Evolutionary conservation across 495 filamentous ascomycete species (phyloP), one percentile per base, ranked within the genome.

Genomic region (Melanomma pulvis-pyrius): DNA sequence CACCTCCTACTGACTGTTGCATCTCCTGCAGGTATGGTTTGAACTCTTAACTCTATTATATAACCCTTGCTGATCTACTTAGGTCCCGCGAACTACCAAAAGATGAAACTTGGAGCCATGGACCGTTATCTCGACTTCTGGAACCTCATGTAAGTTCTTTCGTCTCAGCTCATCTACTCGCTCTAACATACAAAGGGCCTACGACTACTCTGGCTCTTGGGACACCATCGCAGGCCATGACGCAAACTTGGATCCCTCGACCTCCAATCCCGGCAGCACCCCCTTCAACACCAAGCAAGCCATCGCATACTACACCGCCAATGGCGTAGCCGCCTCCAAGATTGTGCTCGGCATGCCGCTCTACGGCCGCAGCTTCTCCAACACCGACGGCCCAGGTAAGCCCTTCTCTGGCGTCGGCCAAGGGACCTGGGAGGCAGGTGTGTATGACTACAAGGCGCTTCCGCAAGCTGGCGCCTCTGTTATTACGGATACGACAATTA

Each of bases 311-410:
- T 96, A 96, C 77, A 77, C 87, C 65, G 73, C 79, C 0, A 90
- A 89, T 25, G 77, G 76, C 0, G 83, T 97, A 2, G 71, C 81
- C 0, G 71, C 88, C 0, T 70, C 74, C 41, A 96, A 96, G 77
- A 88, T 97, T 34, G 82, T 93, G 5, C 75, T 97, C 30, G 92
- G 93, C 24, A 85, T 96, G 80, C 92, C 77, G 0, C 79, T 97
- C 0, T 97, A 96, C 71, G 93, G 93, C 0, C 87, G 92, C 8
- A 81, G 88, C 13, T 97, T 96, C 69, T 77, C 83, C 62, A 79
- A 82, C 24, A 96, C 92, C 0, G 75, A 82, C 29, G 92, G 93
- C 0, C 84, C 87, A 0, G 93, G 92, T 1, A 76, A 81, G 44
- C 76, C 82, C 12, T 97, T 85, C 76, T 82, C 72, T 36, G 90